Base-by-base conservation (phyloP, 331 rosid species). In the Pyracantha coccinea region DNA sequence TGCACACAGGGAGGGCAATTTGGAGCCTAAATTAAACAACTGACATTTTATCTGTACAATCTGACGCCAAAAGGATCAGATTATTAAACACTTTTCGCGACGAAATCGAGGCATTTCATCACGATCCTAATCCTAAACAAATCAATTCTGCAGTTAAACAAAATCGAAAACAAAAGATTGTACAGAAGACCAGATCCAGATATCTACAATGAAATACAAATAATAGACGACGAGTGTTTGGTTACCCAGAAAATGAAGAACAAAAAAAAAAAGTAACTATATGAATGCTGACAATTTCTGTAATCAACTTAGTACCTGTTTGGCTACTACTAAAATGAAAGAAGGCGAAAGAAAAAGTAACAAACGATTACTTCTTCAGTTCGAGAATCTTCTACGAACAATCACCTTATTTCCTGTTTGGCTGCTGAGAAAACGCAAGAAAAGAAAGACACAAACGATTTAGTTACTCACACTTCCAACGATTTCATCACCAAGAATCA, bases 41-140 rank as follows among this genome's bases (percentile, higher is more conserved):
- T 25, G 20, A 44, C 29, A 4, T 19, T 54, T 52, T 32, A 17
- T 60, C 6, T 6, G 41, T 10, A 60, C 62, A 16, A 57, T 60
- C 78, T 47, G 70, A 61, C 71, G 47, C 65, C 70, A 58, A 45
- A 73, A 78, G 64, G 24, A 57, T 66, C 66, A 67, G 20, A 73
- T 45, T 7, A 78, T 33, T 20, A 13, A 62, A 4, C 20, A 38
- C n/a, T 24, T 83, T n/a, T 61, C 76, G 4, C 3, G 8, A 44
- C 59, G 20, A 71, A 64, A 72, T 65, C 76, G 19, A 83, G 69
- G 71, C 67, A 38, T 35, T 63, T 55, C 73, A 24, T 53, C 63
- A 15, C 62, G 50, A 53, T 72, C 57, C 74, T 17, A 66, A 53
- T 32, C 65, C 16, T 32, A 20, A 53, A 31, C 54, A 19, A 58